phyloP scores from a whole-genome alignment of 768 basidiomycete genomes.

The Amanita molliuscula region DNA sequence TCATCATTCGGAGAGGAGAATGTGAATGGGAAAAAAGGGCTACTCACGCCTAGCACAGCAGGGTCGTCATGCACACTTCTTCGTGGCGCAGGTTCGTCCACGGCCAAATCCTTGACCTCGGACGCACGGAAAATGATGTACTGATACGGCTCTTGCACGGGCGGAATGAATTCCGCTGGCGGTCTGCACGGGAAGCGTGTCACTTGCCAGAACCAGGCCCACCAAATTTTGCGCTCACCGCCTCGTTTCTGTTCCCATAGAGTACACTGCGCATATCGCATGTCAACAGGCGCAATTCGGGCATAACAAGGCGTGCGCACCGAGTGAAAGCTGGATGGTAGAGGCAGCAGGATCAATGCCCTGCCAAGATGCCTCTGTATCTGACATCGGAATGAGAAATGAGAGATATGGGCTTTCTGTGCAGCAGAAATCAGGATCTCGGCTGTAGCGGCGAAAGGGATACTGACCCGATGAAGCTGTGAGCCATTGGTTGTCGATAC shows the following conservation, averaged over 20 bases:
- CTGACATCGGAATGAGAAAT: conserved; percentile 88
- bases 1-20: conserved; percentile 16
- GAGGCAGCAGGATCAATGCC: conserved; percentile 80
- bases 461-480: conserved; percentile 65
- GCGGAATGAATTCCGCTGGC: conserved; percentile 70
- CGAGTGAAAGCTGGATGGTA: conserved; percentile 84
- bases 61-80: conserved; percentile 77
- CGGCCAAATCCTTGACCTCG: conserved; percentile 82
- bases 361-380: conserved; percentile 79
- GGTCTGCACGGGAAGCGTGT: conserved; percentile 32
- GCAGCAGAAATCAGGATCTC: too few relatives aligned
- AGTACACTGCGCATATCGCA: conserved; percentile 42
- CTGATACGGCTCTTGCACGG: conserved; percentile 74
- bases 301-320: conserved; percentile 24
- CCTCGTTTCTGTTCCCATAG: conserved; percentile 82
- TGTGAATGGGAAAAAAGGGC: conserved; percentile 15
- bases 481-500: conserved; percentile 36
- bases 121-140: conserved; percentile 90
- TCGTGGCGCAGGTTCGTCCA: conserved; percentile 54
- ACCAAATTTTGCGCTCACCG: conserved; percentile 38
- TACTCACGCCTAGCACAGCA: conserved; percentile 68
- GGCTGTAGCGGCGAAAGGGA: background rate
- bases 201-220: conserved; percentile 14
- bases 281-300: background rate
- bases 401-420: conserved; percentile 83